Conservation (phyloP, 805 yeast species). For the Kazachstania kunashirensis region DNA sequence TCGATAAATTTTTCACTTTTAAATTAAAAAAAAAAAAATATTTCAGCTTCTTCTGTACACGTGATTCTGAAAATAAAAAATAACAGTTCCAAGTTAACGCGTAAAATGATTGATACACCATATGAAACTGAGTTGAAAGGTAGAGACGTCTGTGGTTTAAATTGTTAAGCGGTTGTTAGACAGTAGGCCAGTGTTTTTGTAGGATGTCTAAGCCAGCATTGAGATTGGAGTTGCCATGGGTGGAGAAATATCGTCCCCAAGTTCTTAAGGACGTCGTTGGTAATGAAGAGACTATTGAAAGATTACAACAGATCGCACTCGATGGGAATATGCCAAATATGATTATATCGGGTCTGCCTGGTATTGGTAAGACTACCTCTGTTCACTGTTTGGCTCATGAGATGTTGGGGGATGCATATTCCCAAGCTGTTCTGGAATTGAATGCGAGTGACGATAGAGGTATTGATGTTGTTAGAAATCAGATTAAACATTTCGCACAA, state of each 20-base stretch:
- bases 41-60: too few species aligned
- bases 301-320: slow-evolving; percentile 71
- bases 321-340: slow-evolving; percentile 97
- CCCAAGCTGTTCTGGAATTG: slow-evolving; percentile 81
- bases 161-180: too few species aligned
- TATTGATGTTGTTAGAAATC: slow-evolving; percentile 88
- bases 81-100: too few species aligned
- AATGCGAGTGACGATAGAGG: slow-evolving; percentile 98
- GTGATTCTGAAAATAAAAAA: too few species aligned
- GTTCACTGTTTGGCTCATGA: slow-evolving; percentile 83
- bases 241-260: slow-evolving; percentile 91
- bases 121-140: too few species aligned
- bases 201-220: slow-evolving; percentile 9
- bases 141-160: too few species aligned
- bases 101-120: too few species aligned
- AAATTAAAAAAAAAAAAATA: too few species aligned
- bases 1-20: too few species aligned
- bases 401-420: slow-evolving; percentile 60
- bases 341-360: slow-evolving; percentile 93
- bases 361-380: slow-evolving; percentile 95
- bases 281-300: slow-evolving; percentile 77
- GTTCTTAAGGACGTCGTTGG: slow-evolving; percentile 81
- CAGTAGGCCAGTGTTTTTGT: too few species aligned
- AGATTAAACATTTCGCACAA: slow-evolving; percentile 93
- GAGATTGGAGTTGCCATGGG: slow-evolving; percentile 43